Evolutionary conservation across 2,329 filamentous ascomycete species (phyloP).

Genomic region (Bipolaris zeicola): DNA sequence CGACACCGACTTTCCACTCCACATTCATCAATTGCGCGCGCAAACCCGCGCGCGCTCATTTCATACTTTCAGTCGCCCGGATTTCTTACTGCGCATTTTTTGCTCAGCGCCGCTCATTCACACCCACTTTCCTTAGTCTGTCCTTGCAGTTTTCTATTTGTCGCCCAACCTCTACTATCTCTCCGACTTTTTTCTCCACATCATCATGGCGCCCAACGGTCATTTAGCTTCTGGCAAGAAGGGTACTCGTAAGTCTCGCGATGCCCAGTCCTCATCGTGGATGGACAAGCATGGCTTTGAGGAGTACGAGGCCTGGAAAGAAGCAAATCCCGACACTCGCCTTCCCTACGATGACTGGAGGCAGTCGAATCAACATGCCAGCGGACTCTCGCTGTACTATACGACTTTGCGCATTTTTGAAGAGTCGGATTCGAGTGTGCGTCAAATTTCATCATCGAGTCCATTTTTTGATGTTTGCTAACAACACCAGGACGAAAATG

Average conservation of each 20-base stretch:
- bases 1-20: slow-evolving; percentile 32
- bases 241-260: slow-evolving; percentile 12
- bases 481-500: slow-evolving; percentile 37
- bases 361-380: slow-evolving; percentile 28
- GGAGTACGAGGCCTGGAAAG: slow-evolving; percentile 37
- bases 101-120: slow-evolving; percentile 12
- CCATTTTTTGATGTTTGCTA: slow-evolving; percentile 14
- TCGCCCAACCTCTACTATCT: slow-evolving; percentile 13
- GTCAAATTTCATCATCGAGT: slow-evolving; percentile 12
- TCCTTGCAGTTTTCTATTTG: slow-evolving; percentile 10
- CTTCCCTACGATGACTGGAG: slow-evolving; percentile 42
- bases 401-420: slow-evolving; percentile 38
- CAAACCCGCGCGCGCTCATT: slow-evolving; percentile 25
- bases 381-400: slow-evolving; percentile 40
- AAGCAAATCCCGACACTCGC: slow-evolving; percentile 26
- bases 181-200: slow-evolving; percentile 7
- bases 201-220: slow-evolving; percentile 30
- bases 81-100: slow-evolving; percentile 14
- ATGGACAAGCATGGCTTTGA: slow-evolving; percentile 26
- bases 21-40: slow-evolving; percentile 27
- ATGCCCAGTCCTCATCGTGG: slow-evolving; percentile 25
- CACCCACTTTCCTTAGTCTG: slow-evolving; percentile 14
- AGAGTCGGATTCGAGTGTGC: slow-evolving; percentile 37
- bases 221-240: slow-evolving; percentile 15
- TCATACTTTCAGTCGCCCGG: slow-evolving; percentile 11